Evolutionary conservation across 768 basidiomycete genomes (phyloP).

Genomic region (Asterophora parasitica): DNA sequence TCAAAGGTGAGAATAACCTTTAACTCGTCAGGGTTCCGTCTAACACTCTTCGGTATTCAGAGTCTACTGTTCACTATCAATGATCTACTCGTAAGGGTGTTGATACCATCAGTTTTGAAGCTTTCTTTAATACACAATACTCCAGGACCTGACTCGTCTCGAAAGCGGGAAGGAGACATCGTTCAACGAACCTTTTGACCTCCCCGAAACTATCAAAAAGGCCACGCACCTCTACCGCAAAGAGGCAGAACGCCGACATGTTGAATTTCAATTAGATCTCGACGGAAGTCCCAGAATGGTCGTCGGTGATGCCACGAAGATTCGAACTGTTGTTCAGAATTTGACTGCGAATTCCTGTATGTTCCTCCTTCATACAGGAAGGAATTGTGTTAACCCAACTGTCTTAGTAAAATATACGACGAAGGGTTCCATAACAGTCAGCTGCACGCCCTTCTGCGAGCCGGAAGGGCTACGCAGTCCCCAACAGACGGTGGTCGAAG

Average conservation of each 20-base stretch:
- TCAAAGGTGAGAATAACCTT: slow-evolving; percentile 45
- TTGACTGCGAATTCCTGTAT: slow-evolving; percentile 69
- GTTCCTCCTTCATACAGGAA: slow-evolving; percentile 16
- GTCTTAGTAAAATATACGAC: slow-evolving; percentile 66
- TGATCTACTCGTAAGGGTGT: slow-evolving; percentile 53
- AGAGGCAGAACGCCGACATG: slow-evolving; percentile 58
- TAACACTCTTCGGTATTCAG: slow-evolving; percentile 23
- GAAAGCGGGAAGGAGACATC: slow-evolving; percentile 73
- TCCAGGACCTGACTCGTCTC: slow-evolving; percentile 66
- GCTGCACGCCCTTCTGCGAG: slow-evolving; percentile 48
- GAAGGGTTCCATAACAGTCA: slow-evolving; percentile 54
- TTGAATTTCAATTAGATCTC: slow-evolving; percentile 57
- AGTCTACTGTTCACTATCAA: slow-evolving; percentile 80
- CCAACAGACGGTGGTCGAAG: slow-evolving; percentile 56
- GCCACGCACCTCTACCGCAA: slow-evolving; percentile 57
- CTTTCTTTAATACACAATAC: neutral
- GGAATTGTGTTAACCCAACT: slow-evolving; percentile 1
- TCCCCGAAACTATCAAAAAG: slow-evolving; percentile 54
- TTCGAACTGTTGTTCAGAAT: slow-evolving; percentile 73
- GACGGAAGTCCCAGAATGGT: slow-evolving; percentile 51
- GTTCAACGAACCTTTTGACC: slow-evolving; percentile 73
- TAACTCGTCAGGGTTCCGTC: neutral
- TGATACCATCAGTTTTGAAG: neutral
- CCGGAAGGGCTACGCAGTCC: slow-evolving; percentile 43
- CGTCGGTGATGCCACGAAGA: slow-evolving; percentile 69